Evolutionary conservation across 1,284 basidiomycete genomes (phyloP), one percentile per base, ranked within the genome.

Genomic region (Papiliotrema terrestris): DNA sequence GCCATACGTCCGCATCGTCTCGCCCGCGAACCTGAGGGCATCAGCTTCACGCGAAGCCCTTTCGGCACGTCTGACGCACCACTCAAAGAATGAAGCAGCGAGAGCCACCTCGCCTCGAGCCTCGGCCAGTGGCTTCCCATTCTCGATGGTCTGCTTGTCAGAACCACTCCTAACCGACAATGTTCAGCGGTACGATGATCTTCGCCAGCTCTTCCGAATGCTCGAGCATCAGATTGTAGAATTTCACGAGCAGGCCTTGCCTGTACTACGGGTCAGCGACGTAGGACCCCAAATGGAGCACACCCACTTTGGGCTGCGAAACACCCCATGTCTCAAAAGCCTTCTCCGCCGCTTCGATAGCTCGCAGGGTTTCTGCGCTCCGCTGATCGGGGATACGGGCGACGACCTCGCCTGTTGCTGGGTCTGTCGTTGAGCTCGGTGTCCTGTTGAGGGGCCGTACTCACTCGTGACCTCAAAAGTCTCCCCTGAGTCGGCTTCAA

Each of bases 111-210:
- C 90, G 49, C 86, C 84, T 80, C 87, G 89, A 26, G 83, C 88
- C 63, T 95, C 91, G 0, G 81, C 78, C 23, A 94, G 74, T 2
- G 90, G 82, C 79, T 96, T 96, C 35, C 93, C 92, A 66, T 95
- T 96, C 78, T 96, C 93, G 48, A 90, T 78, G 5, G 90, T 91
- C 60, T 93, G 89, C 52, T 5, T 6, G 39, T 15, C 43, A 22
- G n/a, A n/a, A n/a, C 14, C 8, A 23, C 43, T 8, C 3, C 8
- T 20, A 15, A 6, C 9, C 14, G 6, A 6, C 8, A 9, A 15
- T 20, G 14, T 45, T 15, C n/a, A 23, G 8, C 5, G 9, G 6
- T 20, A 45, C 43, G 5, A 45, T 45, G 19, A 94, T 83, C 41
- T 84, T 82, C 13, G 84, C 84, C 36, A 96, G 79, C 69, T 96